Evolutionary conservation across 2,329 filamentous ascomycete genomes (phyloP), one percentile per base, ranked within the genome.

Genomic region (Lizonia empirigonia): DNA sequence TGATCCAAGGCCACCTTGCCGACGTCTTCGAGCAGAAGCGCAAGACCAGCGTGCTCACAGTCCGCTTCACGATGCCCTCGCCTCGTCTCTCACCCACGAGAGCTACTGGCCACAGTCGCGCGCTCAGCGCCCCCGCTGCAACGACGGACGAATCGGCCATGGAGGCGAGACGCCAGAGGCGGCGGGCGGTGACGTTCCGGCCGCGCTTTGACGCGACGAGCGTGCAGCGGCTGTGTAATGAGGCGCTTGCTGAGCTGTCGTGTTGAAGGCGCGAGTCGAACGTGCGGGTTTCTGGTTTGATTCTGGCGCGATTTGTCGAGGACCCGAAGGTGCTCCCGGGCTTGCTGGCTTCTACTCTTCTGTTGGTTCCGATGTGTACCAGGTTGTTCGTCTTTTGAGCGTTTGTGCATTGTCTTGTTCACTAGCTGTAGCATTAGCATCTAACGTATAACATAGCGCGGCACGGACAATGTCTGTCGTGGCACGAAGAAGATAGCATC

Each of bases 151-250:
- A 60, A 10, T 27, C 38, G 6, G 45, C 40, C 9, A 39, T 44
- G 46, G 58, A 69, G 7, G 44, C 35, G 12, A 26, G 59, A 16
- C 53, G 61, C 10, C 40, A 52, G 46, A 44, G 32, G 7, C 57
- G 67, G 40, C 63, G 49, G 50, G 50, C 29, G 2, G 37, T 62
- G 26, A 44, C 7, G 20, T 69, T 63, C 29, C 67, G 68, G 7
- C 60, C 62, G 27, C 55, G 68, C 12, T 72, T 71, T 44, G 65
- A 72, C 35, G 65, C 69, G 4, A 41, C 49, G 40, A 60, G 58
- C 19, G 57, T 67, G 32, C 58, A 48, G 39, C 50, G 54, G 39
- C 44, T 71, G 37, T 72, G 69, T 39, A 49, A 42, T 7, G 67
- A 71, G 30, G 68, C 63, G 23, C 58, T 71, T 36, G 55, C 58